Evolutionary conservation across 257 asterid genomes (phyloP), one percentile per base, ranked within the genome.

Genomic region (Cruciata laevipes): DNA sequence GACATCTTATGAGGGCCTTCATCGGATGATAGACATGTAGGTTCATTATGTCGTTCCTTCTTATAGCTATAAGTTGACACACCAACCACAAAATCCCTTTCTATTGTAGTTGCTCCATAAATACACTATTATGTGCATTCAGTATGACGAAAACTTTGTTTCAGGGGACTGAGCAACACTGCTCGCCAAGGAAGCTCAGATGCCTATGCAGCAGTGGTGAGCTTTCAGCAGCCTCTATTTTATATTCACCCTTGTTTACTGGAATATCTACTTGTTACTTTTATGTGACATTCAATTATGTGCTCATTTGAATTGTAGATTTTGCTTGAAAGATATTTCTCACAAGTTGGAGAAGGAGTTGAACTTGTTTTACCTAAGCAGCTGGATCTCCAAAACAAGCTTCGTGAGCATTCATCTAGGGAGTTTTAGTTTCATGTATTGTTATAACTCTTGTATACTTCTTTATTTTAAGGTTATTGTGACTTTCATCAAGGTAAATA

Each of bases 201-300:
- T 53, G 97, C 98, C n/a, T 92, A 87, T 63, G 97, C 97, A 55
- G 97, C 98, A 32, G 73, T 82, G 95, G 97, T 89, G 71, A 68
- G 71, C 70, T 47, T 47, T 17, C 55, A 16, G 55, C 20, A 14
- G 4, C 55, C 55, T 17, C 53, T 4, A 17, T 17, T 17, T 14
- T 47, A 47, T 14, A 3, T 47, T 1, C 21, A 2, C 55, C 16
- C 55, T 16, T 17, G 30, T 30, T 58, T 12, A 24, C 35, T 58
- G 37, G 25, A 44, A 38, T 63, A 25, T 35, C 67, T 40, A 23
- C 33, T 61, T 23, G 16, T 24, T 67, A 47, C 42, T 37, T 7
- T 37, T 37, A 7, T 0, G 21, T 17, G 20, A 0, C 55, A 14
- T 25, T 17, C 20, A 9, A 18, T 20, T 25, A 23, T 55, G 4